These are phyloP conservation scores for Spinellus fusiger DNA, from an alignment of 192 early-diverging fungal genomes.

Conservation along the genomic window DNA sequence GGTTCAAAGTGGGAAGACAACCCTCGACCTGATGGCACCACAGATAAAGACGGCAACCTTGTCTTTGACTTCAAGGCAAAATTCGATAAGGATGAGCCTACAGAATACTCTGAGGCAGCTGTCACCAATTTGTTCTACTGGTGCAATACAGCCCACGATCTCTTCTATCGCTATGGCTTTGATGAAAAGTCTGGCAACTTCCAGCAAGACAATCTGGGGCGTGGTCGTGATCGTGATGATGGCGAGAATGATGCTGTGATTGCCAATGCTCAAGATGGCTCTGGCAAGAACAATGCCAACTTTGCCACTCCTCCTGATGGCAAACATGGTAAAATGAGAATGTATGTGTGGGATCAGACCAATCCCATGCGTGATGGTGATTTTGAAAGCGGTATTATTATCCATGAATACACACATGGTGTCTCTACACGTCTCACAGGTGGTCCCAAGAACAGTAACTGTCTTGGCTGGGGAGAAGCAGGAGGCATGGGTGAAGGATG, in stretches of 20 bases:
- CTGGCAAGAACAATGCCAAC: conserved; percentile 90
- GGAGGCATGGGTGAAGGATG: conserved; percentile 96
- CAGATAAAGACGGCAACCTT: conserved; percentile 32
- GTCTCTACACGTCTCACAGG: conserved; percentile 89
- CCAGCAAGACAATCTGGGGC: conserved; percentile 84
- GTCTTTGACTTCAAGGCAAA: conserved; percentile 77
- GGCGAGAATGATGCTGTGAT: conserved; percentile 72
- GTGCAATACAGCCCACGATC: conserved; percentile 88
- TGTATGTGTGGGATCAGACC: conserved; percentile 88
- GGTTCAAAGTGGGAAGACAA: conserved; percentile 68
- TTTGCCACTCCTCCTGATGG: conserved; percentile 97
- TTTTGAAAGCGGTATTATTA: conserved; percentile 86
- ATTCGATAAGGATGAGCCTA: conserved; percentile 52
- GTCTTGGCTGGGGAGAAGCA: conserved; percentile 81
- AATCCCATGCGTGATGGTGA: conserved; percentile 77
- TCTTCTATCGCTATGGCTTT: conserved; percentile 87
- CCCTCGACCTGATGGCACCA: conserved; percentile 62
- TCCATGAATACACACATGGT: conserved; percentile 94
- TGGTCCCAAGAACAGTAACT: conserved; percentile 84
- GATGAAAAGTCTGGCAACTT: conserved; percentile 90
- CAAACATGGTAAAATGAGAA: conserved; percentile 84
- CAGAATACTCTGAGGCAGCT: conserved; percentile 68
- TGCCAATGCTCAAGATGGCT: conserved; percentile 89
- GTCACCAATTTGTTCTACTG: conserved; percentile 89
- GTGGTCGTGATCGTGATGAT: conserved; percentile 29